Evolutionary conservation across 1,139 yeast genomes (phyloP).

Genomic region (Kluyveromyces sp.): DNA sequence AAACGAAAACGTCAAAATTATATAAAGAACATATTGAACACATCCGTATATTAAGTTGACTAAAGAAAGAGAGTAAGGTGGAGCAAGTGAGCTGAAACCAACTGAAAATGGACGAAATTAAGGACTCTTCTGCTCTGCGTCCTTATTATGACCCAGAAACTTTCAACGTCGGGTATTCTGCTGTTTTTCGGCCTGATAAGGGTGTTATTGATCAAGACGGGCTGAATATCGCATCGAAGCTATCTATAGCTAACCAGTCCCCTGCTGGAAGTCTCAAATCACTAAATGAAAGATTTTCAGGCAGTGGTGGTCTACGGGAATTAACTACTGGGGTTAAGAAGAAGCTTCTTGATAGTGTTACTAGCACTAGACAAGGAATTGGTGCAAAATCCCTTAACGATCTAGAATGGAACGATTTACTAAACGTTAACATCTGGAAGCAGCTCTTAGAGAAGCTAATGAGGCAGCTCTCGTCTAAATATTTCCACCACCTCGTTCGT

Average conservation of each 20-base stretch:
- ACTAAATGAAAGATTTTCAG: slow-evolving; percentile 5
- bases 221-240: slow-evolving; percentile 32
- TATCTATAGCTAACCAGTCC: slow-evolving; percentile 20
- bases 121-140: slow-evolving; percentile 33
- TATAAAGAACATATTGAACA: neutral
- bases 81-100: neutral
- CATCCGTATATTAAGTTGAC: neutral
- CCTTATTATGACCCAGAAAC: slow-evolving; percentile 70
- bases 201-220: slow-evolving; percentile 42
- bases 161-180: slow-evolving; percentile 60
- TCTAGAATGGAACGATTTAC: slow-evolving; percentile 59
- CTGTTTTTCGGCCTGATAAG: slow-evolving; percentile 51
- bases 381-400: slow-evolving; percentile 31
- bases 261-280: slow-evolving; percentile 10
- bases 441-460: slow-evolving; percentile 48
- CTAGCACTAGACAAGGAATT: slow-evolving; percentile 4
- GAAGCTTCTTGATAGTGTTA: slow-evolving; percentile 1
- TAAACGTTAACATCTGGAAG: slow-evolving; percentile 49
- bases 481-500: slow-evolving; percentile 56
- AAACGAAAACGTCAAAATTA: too few relatives aligned
- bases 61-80: neutral
- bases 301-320: slow-evolving; percentile 3
- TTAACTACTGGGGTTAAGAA: slow-evolving; percentile 8
- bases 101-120: slow-evolving; percentile 10
- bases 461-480: slow-evolving; percentile 58